phyloP scores from a whole-genome alignment of 192 early-diverging fungal species.

The Linnemannia hyalina region DNA sequence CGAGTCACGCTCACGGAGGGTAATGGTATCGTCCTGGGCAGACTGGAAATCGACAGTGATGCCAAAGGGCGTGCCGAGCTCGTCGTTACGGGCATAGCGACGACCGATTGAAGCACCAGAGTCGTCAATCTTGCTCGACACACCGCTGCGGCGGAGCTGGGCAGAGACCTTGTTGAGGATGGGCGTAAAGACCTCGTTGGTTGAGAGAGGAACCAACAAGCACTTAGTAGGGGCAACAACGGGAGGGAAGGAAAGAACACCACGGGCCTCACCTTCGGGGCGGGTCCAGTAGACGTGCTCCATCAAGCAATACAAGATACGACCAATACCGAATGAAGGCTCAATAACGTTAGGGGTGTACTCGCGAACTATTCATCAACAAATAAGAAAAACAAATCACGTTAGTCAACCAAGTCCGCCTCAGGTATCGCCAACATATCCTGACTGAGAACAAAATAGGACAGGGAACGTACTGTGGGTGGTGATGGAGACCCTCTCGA shows the following conservation, averaged over 20 bases:
- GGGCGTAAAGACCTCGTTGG: slow-evolving; percentile 83
- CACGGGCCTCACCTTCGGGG: slow-evolving; percentile 89
- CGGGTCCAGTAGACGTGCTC: slow-evolving; percentile 96
- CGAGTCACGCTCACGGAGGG: slow-evolving; percentile 96
- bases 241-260: slow-evolving; percentile 91
- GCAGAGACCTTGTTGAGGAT: slow-evolving; percentile 62
- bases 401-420: background rate
- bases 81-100: slow-evolving; percentile 98
- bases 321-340: slow-evolving; percentile 99
- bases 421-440: background rate
- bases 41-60: slow-evolving; percentile 99
- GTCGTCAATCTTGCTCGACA: slow-evolving; percentile 91
- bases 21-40: slow-evolving; percentile 93
- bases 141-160: slow-evolving; percentile 78
- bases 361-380: slow-evolving; percentile 77
- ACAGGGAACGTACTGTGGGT: slow-evolving; percentile 27
- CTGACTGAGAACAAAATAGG: background rate
- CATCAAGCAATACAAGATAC: slow-evolving; percentile 95
- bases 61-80: slow-evolving; percentile 97
- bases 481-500: slow-evolving; percentile 48
- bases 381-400: background rate
- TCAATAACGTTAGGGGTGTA: slow-evolving; percentile 99
- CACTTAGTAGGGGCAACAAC: slow-evolving; percentile 96
- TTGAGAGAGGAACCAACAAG: slow-evolving; percentile 89
- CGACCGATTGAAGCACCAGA: slow-evolving; percentile 91